phyloP scores from a whole-genome alignment of 2,329 filamentous ascomycete genomes.

The Xylaria sp. region DNA sequence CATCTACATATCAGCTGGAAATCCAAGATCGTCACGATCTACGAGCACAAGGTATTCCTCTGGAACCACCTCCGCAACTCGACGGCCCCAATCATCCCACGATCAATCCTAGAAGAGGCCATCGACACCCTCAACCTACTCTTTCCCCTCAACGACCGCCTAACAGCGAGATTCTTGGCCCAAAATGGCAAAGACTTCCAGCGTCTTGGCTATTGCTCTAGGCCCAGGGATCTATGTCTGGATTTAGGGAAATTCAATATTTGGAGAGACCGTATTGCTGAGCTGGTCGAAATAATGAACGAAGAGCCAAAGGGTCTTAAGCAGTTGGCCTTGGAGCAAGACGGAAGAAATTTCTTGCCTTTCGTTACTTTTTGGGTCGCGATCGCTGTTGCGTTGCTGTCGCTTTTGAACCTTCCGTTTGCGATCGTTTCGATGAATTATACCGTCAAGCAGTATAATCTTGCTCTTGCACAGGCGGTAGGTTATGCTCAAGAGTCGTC shows the following conservation, averaged over 20 bases:
- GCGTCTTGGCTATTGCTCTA: conserved; percentile 29
- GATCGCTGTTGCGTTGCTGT: conserved; percentile 24
- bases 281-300: conserved; percentile 35
- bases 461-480: conserved; percentile 32
- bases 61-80: conserved; percentile 37
- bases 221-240: conserved; percentile 27
- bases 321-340: conserved; percentile 28
- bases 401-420: conserved; percentile 29
- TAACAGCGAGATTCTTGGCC: conserved; percentile 31
- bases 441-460: conserved; percentile 28
- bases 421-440: conserved; percentile 30
- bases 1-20: conserved; percentile 41
- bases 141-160: conserved; percentile 37
- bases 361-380: conserved; percentile 35
- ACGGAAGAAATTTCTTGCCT: conserved; percentile 31
- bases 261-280: conserved; percentile 28
- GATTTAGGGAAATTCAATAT: conserved; percentile 30
- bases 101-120: conserved; percentile 36
- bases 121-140: conserved; percentile 43
- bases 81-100: conserved; percentile 28
- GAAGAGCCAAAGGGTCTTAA: conserved; percentile 31
- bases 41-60: conserved; percentile 42
- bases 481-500: neutral
- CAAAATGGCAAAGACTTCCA: conserved; percentile 37
- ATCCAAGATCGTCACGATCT: conserved; percentile 38